These are phyloP conservation scores for Rhizophlyctis rosea DNA, from an alignment of 192 early-diverging fungal genomes.

Conservation along the genomic window DNA sequence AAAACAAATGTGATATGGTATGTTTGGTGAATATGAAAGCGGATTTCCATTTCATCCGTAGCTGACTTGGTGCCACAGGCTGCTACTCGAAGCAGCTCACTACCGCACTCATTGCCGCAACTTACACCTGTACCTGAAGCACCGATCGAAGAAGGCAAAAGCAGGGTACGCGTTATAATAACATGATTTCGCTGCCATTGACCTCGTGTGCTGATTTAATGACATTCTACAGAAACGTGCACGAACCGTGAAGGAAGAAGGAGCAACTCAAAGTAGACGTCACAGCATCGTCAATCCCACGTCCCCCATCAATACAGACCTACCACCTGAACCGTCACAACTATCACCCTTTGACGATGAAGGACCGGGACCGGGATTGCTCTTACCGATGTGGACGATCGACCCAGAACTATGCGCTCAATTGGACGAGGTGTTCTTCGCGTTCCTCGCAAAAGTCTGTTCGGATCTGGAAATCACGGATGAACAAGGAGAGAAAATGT, in stretches of 20 bases:
- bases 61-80: neutral
- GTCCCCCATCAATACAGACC: neutral
- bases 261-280: neutral
- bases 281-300: neutral
- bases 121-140: neutral
- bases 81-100: too few relatives aligned
- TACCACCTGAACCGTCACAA: neutral
- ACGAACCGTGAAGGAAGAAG: neutral
- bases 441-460: slow-evolving; percentile 13
- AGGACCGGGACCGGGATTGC: neutral
- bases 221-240: slow-evolving; percentile 1
- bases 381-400: neutral
- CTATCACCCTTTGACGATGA: neutral
- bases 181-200: neutral
- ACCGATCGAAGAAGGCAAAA: neutral
- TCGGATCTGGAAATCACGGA: slow-evolving; percentile 9
- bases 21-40: neutral
- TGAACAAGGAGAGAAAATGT: slow-evolving; percentile 16
- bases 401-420: neutral
- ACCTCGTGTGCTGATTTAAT: too few relatives aligned
- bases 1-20: neutral
- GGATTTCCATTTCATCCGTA: too few relatives aligned
- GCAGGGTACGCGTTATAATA: neutral
- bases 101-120: too few relatives aligned
- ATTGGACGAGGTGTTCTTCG: slow-evolving; percentile 21